A percentile compares a stretch with the other conserved stretches of the same genome.
phyloP scores from a whole-genome alignment of 352 stramenopile genomes.

The Stramenopiles sp. region DNA sequence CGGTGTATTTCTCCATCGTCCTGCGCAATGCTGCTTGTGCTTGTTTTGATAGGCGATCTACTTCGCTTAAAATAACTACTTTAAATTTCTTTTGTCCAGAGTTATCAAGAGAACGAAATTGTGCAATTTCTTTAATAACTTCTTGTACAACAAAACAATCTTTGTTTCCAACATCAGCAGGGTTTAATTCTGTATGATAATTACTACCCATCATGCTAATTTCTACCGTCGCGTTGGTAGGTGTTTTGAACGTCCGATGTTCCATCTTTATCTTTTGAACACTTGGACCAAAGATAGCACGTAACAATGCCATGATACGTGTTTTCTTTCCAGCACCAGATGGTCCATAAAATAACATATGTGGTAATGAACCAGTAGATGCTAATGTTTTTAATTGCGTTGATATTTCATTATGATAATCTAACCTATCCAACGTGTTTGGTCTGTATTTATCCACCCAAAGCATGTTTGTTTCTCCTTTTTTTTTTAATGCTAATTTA shows the following conservation, averaged over 20 bases:
- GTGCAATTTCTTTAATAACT: conserved; percentile 97
- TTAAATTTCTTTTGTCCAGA: conserved; percentile 45
- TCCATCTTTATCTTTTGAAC: conserved; percentile 64
- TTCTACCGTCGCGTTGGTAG: conserved; percentile 75
- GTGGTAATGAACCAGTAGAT: conserved; percentile 68
- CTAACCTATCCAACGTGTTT: conserved; percentile 58
- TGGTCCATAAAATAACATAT: conserved; percentile 95
- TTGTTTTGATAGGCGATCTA: conserved; percentile 87
- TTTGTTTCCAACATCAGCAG: conserved; percentile 82
- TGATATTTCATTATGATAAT: conserved; percentile 82
- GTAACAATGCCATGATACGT: conserved; percentile 80
- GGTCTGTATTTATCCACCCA: conserved; percentile 98
- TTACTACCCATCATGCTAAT: conserved; percentile 91
- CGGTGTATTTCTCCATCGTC: conserved; percentile 92
- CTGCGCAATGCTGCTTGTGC: conserved; percentile 86
- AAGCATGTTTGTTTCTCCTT: conserved; percentile 48
- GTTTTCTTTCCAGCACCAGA: conserved; percentile 95
- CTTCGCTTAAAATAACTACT: conserved; percentile 89
- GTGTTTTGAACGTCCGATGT: conserved; percentile 34
- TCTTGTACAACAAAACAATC: conserved; percentile 93
- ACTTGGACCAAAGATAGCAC: conserved; percentile 77
- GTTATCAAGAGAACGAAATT: conserved; percentile 53
- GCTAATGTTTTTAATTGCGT: conserved; percentile 54
- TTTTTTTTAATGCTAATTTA: neutral
- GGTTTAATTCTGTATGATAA: conserved; percentile 98